Evolutionary conservation across 768 basidiomycete genomes (phyloP), one percentile per base, ranked within the genome.

Genomic region (Scleroderma bovista): DNA sequence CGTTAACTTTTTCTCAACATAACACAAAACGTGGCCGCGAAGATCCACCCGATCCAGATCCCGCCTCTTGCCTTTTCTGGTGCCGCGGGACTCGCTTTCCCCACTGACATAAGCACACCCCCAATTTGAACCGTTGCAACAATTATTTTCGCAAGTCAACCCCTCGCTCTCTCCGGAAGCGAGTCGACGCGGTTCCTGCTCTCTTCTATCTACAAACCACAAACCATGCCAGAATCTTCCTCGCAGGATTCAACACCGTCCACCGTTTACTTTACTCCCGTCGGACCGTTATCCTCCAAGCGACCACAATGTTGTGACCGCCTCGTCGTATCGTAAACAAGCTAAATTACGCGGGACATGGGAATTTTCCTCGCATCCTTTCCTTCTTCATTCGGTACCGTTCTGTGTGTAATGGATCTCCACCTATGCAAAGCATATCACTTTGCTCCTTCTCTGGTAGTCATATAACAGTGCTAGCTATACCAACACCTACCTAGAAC

Each of bases 21-120:
- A 36, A 36, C 34, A 12, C n/a, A 48, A 50, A 45, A 46, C 39
- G 53, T 37, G 36, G 17, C n/a, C 32, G 50, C 47, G 55, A 42
- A 54, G 51, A 61, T 51, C 54, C 37, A 19, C 6, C 26, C 20
- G 41, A 42, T 42, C 34, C 12, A 42, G 41, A 42, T 42, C 41
- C 41, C 41, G 41, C 19, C 15, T 24, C 16, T 42, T 42, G 9
- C 23, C 22, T 11, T 42, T 42, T 42, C 16, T n/a, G 34, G 46
- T 51, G 31, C 48, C 48, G 48, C 48, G 48, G 48, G 36, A 2
- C 24, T n/a, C 29, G n/a, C n/a, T n/a, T n/a, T 48, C 50, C 34
- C 37, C 0, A 44, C 44, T 63, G 54, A 60, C 5, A 20, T 62
- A 61, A 62, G 6, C 46, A 39, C 2, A 6, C 6, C 53, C 52